Base-by-base conservation (phyloP, 495 filamentous ascomycete genomes). In the Hypoxylon lienhwacheense region DNA sequence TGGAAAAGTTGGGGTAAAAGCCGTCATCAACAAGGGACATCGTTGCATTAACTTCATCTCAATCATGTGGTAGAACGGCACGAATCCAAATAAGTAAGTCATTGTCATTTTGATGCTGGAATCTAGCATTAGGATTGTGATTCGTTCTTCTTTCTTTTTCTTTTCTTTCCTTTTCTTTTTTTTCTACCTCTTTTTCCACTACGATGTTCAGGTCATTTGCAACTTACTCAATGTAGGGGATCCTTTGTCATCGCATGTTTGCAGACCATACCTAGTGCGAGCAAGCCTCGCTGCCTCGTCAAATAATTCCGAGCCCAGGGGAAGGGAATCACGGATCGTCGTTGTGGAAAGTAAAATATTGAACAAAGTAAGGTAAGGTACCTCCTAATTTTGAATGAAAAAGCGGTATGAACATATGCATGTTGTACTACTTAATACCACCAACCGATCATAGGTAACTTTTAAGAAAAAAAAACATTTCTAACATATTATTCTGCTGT, bases 1-100 rank as follows among this genome's bases (percentile, higher is more conserved):
- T 65, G 61, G 47, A 50, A 59, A 64, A 61, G 60, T 66, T 61
- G 64, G 58, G 64, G 61, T 61, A 50, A 20, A 53, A 46, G 56
- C 61, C 54, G 54, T 63, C 59, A 59, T 20, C 53, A 47, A 54
- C 31, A 44, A 32, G 47, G n/a, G n/a, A n/a, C 34, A 57, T 48
- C 37, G 57, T 64, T 33, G 43, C 46, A 53, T 59, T 12, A 45
- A 45, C 32, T 45, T 56, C 53, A 54, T 53, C 49, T 58, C 47
- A 47, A 33, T 53, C 43, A 56, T 48, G 55, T 54, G 57, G 56
- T 54, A 45, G 33, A 37, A 57, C 42, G 21, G 44, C 36, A 50
- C 59, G 51, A 66, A 66, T 55, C 20, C 17, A n/a, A n/a, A n/a
- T n/a, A n/a, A 60, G 51, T 36, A 65, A 49, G 63, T 65, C 50